A percentile compares a stretch with the other conserved stretches of the same genome.
Evolutionary conservation across 176 grass and related monocot genomes (phyloP).

Genomic region (Musa beccarii): DNA sequence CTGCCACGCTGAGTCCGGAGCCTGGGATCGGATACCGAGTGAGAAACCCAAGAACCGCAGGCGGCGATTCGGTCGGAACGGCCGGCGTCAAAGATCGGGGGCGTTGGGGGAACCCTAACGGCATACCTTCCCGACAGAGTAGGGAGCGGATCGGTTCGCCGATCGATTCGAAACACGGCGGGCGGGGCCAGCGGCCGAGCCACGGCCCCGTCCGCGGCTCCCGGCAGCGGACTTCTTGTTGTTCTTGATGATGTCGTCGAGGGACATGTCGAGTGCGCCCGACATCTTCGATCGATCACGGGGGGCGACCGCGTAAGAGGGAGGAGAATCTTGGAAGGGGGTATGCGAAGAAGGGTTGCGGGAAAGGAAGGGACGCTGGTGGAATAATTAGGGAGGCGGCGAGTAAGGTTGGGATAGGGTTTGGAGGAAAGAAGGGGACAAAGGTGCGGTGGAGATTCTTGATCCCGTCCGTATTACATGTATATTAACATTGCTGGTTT

Average conservation of each 20-base stretch:
- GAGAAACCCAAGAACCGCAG: conserved; percentile 35
- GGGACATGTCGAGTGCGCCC: conserved; percentile 75
- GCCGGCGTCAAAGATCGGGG: not conserved
- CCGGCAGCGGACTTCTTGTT: conserved; percentile 78
- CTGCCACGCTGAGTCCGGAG: conserved; percentile 68
- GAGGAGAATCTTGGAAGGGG: too few relatives aligned
- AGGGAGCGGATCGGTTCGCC: conserved; percentile 58
- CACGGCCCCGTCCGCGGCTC: conserved; percentile 26
- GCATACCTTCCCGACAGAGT: conserved; percentile 74
- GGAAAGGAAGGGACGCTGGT: too few relatives aligned
- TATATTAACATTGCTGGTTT: too few relatives aligned
- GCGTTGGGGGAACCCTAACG: not conserved
- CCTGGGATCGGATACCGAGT: conserved; percentile 87
- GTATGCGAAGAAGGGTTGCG: too few relatives aligned
- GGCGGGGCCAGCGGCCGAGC: conserved; percentile 14
- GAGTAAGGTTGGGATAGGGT: too few relatives aligned
- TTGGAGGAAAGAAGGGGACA: too few relatives aligned
- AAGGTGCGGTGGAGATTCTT: too few relatives aligned
- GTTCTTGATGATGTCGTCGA: conserved; percentile 92
- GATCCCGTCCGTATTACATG: too few relatives aligned
- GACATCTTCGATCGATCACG: conserved; percentile 36
- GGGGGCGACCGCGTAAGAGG: conserved; percentile 1
- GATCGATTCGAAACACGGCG: conserved; percentile 54
- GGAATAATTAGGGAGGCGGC: not conserved
- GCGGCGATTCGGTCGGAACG: conserved; percentile 22